Evolutionary conservation across 75 land plant genomes (phyloP).

Genomic region (Pinus taeda): DNA sequence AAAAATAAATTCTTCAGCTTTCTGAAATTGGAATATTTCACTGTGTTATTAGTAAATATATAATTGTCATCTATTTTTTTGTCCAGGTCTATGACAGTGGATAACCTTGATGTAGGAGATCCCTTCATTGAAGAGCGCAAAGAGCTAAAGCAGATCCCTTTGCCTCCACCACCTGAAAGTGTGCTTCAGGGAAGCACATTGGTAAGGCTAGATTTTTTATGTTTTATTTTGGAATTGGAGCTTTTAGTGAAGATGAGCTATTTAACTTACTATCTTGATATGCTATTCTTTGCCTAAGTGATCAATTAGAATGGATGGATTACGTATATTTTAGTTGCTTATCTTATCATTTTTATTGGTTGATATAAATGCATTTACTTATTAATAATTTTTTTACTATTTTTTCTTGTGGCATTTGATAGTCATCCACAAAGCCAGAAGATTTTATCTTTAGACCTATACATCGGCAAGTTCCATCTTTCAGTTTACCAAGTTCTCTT

Average conservation of each 20-base stretch:
- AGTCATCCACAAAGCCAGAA: constrained; percentile 18
- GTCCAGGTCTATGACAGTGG: constrained; percentile 26
- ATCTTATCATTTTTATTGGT: background rate
- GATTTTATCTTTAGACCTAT: constrained; percentile 39
- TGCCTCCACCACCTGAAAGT: constrained; percentile 43
- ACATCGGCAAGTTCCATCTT: constrained; percentile 37
- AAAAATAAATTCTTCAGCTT: no score
- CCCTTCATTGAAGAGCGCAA: constrained; percentile 14
- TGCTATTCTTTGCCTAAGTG: background rate
- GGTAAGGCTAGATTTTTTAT: constrained; percentile 12
- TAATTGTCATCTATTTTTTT: background rate
- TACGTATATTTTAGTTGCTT: background rate
- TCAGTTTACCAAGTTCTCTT: constrained; percentile 39
- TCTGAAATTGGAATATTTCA: no score
- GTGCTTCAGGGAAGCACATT: constrained; percentile 24
- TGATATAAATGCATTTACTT: background rate
- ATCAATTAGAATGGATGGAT: no score
- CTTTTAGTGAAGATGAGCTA: no score
- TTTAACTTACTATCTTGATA: background rate
- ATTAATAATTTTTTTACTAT: background rate
- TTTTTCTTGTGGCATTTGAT: constrained; percentile 6
- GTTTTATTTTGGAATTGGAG: background rate
- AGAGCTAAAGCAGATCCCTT: constrained; percentile 16
- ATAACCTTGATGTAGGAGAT: constrained; percentile 25
- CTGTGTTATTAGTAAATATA: background rate